Percentiles rank a stretch among this genome's conserved stretches.
Conservation (phyloP, 768 basidiomycete species). For the Asterophora parasitica region DNA sequence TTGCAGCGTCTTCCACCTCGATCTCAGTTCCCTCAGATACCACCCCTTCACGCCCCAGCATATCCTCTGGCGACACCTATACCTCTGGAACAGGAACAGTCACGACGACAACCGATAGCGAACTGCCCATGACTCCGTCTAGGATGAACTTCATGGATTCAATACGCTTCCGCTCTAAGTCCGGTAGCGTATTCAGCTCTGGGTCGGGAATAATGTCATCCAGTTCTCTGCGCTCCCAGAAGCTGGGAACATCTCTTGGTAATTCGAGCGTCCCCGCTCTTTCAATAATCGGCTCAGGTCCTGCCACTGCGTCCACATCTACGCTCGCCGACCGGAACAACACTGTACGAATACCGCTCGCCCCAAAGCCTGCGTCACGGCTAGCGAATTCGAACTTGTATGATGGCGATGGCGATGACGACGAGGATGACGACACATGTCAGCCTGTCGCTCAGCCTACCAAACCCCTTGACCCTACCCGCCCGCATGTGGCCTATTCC, state of each 20-base stretch:
- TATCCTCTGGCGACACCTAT: conserved; percentile 57
- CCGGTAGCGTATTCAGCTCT: conserved; percentile 28
- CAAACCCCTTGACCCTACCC: conserved; percentile 17
- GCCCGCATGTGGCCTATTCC: conserved; percentile 34
- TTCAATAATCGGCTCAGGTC: conserved; percentile 11
- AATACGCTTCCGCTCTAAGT: conserved; percentile 31
- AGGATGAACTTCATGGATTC: conserved; percentile 37
- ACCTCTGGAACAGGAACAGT: conserved; percentile 40
- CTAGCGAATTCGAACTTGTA: conserved; percentile 18
- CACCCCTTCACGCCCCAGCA: conserved; percentile 50
- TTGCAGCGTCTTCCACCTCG: conserved; percentile 47
- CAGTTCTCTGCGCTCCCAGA: conserved; percentile 26
- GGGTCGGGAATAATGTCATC: conserved; percentile 23
- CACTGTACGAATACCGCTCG: conserved; percentile 26
- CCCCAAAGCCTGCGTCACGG: conserved; percentile 23
- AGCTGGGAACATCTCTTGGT: conserved; percentile 15
- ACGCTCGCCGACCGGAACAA: conserved; percentile 10
- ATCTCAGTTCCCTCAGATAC: conserved; percentile 39
- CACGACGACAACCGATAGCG: conserved; percentile 36
- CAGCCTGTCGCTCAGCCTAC: conserved; percentile 5
- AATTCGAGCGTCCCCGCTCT: conserved; percentile 9
- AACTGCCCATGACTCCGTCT: conserved; percentile 35
- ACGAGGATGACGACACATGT: conserved; percentile 24
- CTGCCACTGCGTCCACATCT: conserved; percentile 9
- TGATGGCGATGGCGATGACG: conserved; percentile 18